Percentiles rank a stretch among this genome's conserved stretches.
phyloP scores from a whole-genome alignment of 2,329 filamentous ascomycete species.

The Colletotrichum destructivum region DNA sequence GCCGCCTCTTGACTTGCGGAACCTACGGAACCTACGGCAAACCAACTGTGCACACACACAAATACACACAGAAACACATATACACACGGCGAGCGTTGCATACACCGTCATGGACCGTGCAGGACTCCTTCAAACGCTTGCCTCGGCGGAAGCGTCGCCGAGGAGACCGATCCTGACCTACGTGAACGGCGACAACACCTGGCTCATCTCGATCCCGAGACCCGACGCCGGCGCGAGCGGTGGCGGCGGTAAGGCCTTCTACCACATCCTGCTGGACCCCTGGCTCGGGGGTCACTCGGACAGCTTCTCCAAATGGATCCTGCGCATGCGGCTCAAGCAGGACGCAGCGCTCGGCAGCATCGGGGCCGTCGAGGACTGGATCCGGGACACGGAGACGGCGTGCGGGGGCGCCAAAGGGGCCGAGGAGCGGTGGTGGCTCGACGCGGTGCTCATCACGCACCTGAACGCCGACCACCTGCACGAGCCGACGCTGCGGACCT shows the following conservation, averaged over 20 bases:
- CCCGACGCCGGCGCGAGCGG: constrained; percentile 43
- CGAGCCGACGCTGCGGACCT: constrained; percentile 14
- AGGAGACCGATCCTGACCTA: constrained; percentile 48
- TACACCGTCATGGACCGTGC: neutral
- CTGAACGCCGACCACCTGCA: constrained; percentile 29
- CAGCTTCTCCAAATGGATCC: neutral
- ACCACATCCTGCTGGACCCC: constrained; percentile 52
- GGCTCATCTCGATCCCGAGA: constrained; percentile 53
- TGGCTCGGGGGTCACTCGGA: constrained; percentile 48
- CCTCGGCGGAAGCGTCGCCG: constrained; percentile 17
- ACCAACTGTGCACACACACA: neutral
- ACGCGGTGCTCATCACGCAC: constrained; percentile 31
- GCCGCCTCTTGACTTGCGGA: too few relatives aligned
- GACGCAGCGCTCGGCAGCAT: neutral
- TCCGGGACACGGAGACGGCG: neutral
- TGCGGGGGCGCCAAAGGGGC: neutral
- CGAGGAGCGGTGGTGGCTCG: constrained; percentile 12
- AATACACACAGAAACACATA: too few relatives aligned
- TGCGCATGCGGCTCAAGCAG: constrained; percentile 6
- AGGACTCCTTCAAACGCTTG: neutral
- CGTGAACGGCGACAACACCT: constrained; percentile 54
- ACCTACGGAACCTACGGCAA: neutral
- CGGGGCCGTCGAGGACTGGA: neutral
- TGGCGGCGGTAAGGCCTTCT: constrained; percentile 47
- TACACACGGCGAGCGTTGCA: neutral